Evolutionary conservation across 306 rosid genomes (phyloP), one percentile per base, ranked within the genome.

Genomic region (Vicia sativa): DNA sequence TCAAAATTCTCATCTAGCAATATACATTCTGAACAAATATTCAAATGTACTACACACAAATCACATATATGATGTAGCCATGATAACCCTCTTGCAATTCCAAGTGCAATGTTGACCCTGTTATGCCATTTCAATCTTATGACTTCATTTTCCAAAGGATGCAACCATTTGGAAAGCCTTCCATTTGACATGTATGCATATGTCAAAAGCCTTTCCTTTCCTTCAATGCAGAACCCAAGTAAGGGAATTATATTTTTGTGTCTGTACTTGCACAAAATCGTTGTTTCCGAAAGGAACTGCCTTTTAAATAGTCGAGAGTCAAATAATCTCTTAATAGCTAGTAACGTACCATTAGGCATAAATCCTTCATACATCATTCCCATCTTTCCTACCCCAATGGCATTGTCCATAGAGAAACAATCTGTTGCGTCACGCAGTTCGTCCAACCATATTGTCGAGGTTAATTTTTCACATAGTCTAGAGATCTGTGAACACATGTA

Each of bases 31-130:
- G 82, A 70, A 57, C 53, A 59, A 28, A 81, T 19, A 9, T 62
- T 54, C 0, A 52, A 52, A 74, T 74, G 82, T 10, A 67, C 78
- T n/a, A 74, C 8, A 1, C 12, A 23, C 72, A 71, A 54, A 9
- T 50, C 49, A 10, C 70, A 26, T 0, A 0, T 39, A 23, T 81
- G 78, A 23, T 81, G 86, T 2, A 81, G 61, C 82, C 80, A 77
- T n/a, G 80, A 58, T 54, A 81, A 29, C 0, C 72, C 82, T 74
- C 72, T 78, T 13, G 78, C 82, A 8, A 78, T 19, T 21, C 86
- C 82, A 65, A 81, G 61, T 52, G 72, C 82, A 61, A 81, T 70
- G 31, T 74, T 61, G 11, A 62, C 8, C 67, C 80, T 61, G 4
- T 73, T 5, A 9, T 39, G 59, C 67, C 79, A 53, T 67, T 12